A percentile compares a stretch with the other conserved stretches of the same genome.
Conservation (phyloP, 2,329 filamentous ascomycete genomes). For the Pseudogymnoascus sp. region DNA sequence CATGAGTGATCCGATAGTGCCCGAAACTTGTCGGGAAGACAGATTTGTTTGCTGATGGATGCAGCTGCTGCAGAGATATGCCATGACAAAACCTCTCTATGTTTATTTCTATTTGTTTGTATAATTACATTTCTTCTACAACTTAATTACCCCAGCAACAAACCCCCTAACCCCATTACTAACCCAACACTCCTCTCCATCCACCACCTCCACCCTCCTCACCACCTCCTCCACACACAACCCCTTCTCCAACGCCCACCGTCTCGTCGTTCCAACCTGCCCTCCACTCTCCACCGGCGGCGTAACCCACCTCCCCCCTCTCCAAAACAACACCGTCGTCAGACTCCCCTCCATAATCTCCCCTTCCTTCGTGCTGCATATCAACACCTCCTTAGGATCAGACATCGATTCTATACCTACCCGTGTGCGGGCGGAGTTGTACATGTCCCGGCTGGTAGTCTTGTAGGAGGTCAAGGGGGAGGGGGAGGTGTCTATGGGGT, state of each 20-base stretch:
- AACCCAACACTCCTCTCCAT: slow-evolving; percentile 76
- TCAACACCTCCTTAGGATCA: slow-evolving; percentile 61
- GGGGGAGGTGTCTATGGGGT: slow-evolving; percentile 40
- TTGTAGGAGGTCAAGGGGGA: slow-evolving; percentile 75
- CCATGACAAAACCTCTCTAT: background rate
- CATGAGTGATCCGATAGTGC: background rate
- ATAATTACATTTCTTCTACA: slow-evolving; percentile 9
- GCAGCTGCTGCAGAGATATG: background rate
- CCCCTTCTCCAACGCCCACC: slow-evolving; percentile 69
- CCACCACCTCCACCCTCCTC: slow-evolving; percentile 46
- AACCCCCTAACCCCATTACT: slow-evolving; percentile 86
- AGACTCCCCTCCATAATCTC: slow-evolving; percentile 79
- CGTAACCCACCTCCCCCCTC: slow-evolving; percentile 67
- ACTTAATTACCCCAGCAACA: slow-evolving; percentile 36
- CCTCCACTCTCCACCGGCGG: slow-evolving; percentile 70
- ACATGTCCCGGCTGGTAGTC: slow-evolving; percentile 65
- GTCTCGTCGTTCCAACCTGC: slow-evolving; percentile 70
- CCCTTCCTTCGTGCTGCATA: slow-evolving; percentile 51
- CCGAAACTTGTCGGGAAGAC: background rate
- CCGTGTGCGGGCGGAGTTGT: slow-evolving; percentile 59
- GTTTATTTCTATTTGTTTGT: background rate
- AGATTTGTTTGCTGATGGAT: background rate
- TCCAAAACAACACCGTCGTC: slow-evolving; percentile 75
- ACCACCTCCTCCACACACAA: slow-evolving; percentile 62
- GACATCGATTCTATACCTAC: slow-evolving; percentile 40